These are phyloP conservation scores for Teratosphaeria viscida DNA, from an alignment of 2,329 filamentous ascomycete species.

Conservation along the genomic window DNA sequence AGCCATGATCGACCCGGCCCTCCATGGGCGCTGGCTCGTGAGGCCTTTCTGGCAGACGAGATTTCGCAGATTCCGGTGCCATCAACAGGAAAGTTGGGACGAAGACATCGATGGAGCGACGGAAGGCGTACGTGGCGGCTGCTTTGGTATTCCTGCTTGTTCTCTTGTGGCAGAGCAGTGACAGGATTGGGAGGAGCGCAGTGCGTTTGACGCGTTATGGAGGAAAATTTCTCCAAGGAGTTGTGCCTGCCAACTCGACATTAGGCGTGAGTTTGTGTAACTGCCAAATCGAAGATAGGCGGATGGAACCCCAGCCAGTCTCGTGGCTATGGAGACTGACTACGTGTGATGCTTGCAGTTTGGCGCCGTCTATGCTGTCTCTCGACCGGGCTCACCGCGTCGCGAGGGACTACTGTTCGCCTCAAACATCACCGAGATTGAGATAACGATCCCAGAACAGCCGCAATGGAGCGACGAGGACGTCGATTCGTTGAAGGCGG, in stretches of 20 bases:
- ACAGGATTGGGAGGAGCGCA: background rate
- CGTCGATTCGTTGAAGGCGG: slow-evolving; percentile 18
- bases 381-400: slow-evolving; percentile 25
- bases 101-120: background rate
- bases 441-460: slow-evolving; percentile 29
- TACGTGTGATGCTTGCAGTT: slow-evolving; percentile 14
- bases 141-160: background rate
- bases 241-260: slow-evolving; percentile 10
- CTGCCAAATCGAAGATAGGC: background rate
- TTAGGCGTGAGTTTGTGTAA: slow-evolving; percentile 7
- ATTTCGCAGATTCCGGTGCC: background rate
- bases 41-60: background rate
- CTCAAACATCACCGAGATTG: slow-evolving; percentile 28
- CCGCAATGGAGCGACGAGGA: slow-evolving; percentile 29
- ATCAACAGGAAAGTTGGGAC: background rate
- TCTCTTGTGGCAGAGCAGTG: background rate
- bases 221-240: background rate
- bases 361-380: slow-evolving; percentile 30
- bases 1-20: background rate
- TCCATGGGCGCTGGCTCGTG: background rate
- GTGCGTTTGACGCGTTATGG: background rate
- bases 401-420: slow-evolving; percentile 27
- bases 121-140: background rate
- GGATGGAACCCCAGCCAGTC: background rate
- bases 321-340: background rate